Conservation (phyloP, 176 grass and related monocot genomes). For the Zoysia pacifica region DNA sequence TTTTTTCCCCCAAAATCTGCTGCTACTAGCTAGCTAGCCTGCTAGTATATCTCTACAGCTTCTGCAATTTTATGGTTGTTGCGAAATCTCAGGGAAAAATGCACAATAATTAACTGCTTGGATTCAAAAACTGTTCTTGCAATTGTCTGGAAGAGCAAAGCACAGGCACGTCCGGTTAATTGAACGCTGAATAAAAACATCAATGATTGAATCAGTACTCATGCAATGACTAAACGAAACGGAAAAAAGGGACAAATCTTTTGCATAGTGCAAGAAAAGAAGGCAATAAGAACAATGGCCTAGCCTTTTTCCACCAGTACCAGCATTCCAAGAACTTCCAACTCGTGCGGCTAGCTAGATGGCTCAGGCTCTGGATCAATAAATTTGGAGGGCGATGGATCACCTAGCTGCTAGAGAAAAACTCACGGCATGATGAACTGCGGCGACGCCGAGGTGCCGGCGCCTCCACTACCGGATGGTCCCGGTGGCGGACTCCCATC, state of each 20-base stretch:
- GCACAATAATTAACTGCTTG: not conserved
- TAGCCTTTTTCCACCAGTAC: conserved; percentile 12
- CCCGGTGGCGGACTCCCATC: conserved; percentile 57
- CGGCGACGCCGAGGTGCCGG: conserved; percentile 39
- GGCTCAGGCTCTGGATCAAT: conserved; percentile 36
- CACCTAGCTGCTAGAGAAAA: conserved; percentile 25
- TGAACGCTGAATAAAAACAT: conserved; percentile 40
- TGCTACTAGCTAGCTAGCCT: not conserved
- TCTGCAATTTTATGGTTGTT: conserved; percentile 1
- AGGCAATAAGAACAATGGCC: conserved; percentile 33
- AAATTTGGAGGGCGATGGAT: conserved; percentile 13
- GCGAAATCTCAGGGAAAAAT: conserved; percentile 5
- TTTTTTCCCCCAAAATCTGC: not conserved
- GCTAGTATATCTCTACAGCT: conserved; percentile 18
- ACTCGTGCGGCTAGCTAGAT: not conserved
- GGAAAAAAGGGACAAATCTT: conserved; percentile 32
- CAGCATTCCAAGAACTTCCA: conserved; percentile 37
- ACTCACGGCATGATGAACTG: conserved; percentile 72
- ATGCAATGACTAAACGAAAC: conserved; percentile 45
- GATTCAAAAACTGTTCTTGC: conserved; percentile 19
- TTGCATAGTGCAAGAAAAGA: conserved; percentile 50
- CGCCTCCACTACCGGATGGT: conserved; percentile 33
- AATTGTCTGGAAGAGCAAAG: not conserved
- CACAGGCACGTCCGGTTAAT: conserved; percentile 20
- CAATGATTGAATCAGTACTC: conserved; percentile 38